Percentiles rank a stretch among this genome's conserved stretches.
These are phyloP conservation scores for Pichia ethanolica DNA, from an alignment of 805 yeast species.

Conservation along the genomic window DNA sequence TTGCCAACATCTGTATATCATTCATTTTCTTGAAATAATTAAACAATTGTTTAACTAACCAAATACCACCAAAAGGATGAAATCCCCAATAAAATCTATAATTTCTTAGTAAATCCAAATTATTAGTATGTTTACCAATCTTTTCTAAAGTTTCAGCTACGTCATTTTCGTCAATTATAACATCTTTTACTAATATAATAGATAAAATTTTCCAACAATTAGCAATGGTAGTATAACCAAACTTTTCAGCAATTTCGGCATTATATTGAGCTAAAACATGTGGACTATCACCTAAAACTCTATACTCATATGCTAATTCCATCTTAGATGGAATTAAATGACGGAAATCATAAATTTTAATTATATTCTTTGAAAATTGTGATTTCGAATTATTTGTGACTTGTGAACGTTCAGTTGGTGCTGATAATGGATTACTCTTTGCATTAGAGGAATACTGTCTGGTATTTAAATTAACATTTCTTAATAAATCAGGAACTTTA, in stretches of 20 bases:
- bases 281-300: constrained; percentile 56
- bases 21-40: constrained; percentile 53
- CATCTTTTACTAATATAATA: constrained; percentile 38
- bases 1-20: constrained; percentile 84
- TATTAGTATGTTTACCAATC: constrained; percentile 12
- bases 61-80: constrained; percentile 66
- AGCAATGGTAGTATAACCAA: constrained; percentile 55
- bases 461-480: constrained; percentile 28
- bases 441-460: constrained; percentile 18
- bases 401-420: constrained; percentile 31
- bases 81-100: constrained; percentile 61
- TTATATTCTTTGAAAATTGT: constrained; percentile 39
- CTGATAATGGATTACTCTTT: constrained; percentile 28
- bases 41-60: constrained; percentile 59
- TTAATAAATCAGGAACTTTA: constrained; percentile 45
- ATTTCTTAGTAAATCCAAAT: constrained; percentile 12
- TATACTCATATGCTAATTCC: constrained; percentile 61
- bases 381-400: constrained; percentile 20
- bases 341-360: constrained; percentile 56
- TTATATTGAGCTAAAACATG: constrained; percentile 62
- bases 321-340: constrained; percentile 68
- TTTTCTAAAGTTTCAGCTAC: constrained; percentile 14
- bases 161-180: constrained; percentile 18
- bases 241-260: constrained; percentile 57
- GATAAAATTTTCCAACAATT: constrained; percentile 68